phyloP scores from a whole-genome alignment of 768 basidiomycete genomes.

The Suillus cothurnatus region DNA sequence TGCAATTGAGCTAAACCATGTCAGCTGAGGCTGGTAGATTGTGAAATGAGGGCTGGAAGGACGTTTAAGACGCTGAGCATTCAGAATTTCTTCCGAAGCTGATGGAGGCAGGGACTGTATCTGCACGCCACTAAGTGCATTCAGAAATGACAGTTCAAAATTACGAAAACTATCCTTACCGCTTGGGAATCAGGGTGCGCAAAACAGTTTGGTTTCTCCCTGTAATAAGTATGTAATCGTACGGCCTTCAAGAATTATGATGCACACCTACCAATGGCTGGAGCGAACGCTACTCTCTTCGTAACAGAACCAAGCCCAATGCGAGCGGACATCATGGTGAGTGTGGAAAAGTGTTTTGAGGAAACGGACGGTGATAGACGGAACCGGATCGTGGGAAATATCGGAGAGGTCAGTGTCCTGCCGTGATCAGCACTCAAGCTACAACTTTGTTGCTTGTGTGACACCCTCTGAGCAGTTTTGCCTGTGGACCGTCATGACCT shows the following conservation, averaged over 20 bases:
- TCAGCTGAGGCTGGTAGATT: constrained; percentile 95
- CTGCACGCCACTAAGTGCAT: constrained; percentile 51
- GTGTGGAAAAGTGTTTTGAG: background rate
- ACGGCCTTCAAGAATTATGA: background rate
- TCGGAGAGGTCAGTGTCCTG: too few species aligned
- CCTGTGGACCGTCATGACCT: constrained; percentile 1
- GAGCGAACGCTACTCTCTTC: constrained; percentile 48
- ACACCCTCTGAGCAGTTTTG: background rate
- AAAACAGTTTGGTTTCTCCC: constrained; percentile 42
- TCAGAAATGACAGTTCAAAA: constrained; percentile 3
- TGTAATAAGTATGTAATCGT: background rate
- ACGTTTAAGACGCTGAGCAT: constrained; percentile 85
- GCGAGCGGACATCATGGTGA: constrained; percentile 45
- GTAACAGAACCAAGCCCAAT: constrained; percentile 61
- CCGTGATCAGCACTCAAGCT: too few species aligned
- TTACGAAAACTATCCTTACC: constrained; percentile 34
- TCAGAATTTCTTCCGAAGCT: constrained; percentile 65
- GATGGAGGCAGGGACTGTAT: constrained; percentile 67
- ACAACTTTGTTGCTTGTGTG: background rate
- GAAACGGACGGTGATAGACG: constrained; percentile 8
- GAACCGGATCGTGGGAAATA: constrained; percentile 23
- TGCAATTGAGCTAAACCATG: constrained; percentile 84
- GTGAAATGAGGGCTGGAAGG: constrained; percentile 94
- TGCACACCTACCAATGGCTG: constrained; percentile 29
- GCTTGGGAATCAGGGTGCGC: constrained; percentile 37